These are phyloP conservation scores for Jacaranda mimosifolia DNA, from an alignment of 257 asterid genomes.

Conservation along the genomic window DNA sequence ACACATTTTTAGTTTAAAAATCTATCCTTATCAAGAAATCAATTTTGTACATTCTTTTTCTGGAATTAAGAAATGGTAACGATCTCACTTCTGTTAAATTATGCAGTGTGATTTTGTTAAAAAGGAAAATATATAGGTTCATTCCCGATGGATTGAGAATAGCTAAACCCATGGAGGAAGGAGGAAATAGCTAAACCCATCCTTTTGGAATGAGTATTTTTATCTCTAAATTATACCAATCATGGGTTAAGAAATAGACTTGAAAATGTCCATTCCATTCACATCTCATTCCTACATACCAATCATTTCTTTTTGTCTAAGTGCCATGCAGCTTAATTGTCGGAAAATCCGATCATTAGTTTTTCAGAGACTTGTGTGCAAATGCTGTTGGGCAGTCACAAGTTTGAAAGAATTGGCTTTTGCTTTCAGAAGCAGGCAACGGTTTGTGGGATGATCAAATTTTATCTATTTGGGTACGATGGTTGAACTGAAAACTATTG, in stretches of 20 bases:
- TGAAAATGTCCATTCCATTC: too few species aligned
- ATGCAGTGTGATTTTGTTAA: too few species aligned
- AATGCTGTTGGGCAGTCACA: neutral
- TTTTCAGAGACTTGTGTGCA: neutral
- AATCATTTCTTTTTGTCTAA: too few species aligned
- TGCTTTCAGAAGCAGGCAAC: slow-evolving; percentile 6
- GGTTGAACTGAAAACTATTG: neutral
- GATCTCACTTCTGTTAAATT: neutral
- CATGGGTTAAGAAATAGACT: too few species aligned
- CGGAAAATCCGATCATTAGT: neutral
- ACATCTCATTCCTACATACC: too few species aligned
- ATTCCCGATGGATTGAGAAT: too few species aligned
- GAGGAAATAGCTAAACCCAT: too few species aligned
- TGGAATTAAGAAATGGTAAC: neutral
- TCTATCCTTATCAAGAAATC: neutral
- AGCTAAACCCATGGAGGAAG: too few species aligned
- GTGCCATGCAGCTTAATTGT: neutral
- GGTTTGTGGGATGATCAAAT: neutral
- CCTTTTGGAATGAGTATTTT: too few species aligned
- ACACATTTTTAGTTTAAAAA: neutral
- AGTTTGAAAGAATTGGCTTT: neutral
- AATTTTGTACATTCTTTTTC: neutral
- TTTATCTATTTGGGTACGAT: slow-evolving; percentile 2
- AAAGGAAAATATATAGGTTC: too few species aligned
- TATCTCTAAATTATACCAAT: too few species aligned